These are phyloP conservation scores for Sarocladium oryzae DNA, from an alignment of 2,329 filamentous ascomycete genomes.

Conservation along the genomic window DNA sequence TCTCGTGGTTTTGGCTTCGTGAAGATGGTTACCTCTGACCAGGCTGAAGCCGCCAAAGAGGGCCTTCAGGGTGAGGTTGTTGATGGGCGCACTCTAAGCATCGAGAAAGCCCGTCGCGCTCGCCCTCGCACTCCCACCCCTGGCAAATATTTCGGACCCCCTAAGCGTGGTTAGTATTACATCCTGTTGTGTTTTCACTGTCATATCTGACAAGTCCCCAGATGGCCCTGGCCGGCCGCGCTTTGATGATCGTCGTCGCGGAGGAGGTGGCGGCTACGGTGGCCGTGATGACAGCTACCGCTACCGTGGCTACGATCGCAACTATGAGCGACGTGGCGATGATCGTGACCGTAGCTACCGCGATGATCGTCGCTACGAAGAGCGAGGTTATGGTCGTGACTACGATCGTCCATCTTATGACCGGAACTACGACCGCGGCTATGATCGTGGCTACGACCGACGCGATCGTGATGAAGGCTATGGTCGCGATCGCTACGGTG, in stretches of 20 bases:
- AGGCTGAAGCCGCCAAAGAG: conserved; percentile 95
- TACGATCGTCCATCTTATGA: conserved; percentile 8
- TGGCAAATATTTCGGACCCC: conserved; percentile 97
- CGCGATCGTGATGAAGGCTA: conserved; percentile 36
- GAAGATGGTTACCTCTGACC: conserved; percentile 93
- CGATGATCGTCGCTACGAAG: conserved; percentile 40
- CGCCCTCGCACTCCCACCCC: conserved; percentile 93
- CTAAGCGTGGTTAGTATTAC: conserved; percentile 76
- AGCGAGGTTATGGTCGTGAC: conserved; percentile 40
- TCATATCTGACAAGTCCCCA: too few species aligned
- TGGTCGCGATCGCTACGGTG: conserved; percentile 32
- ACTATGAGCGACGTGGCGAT: conserved; percentile 23
- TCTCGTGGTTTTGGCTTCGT: conserved; percentile 98
- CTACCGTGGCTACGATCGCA: conserved; percentile 38
- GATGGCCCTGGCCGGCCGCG: conserved; percentile 16
- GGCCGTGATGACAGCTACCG: conserved; percentile 53
- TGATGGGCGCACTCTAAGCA: conserved; percentile 92
- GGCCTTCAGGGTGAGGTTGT: conserved; percentile 91
- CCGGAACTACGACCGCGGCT: conserved; percentile 30
- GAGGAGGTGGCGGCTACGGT: conserved; percentile 40
- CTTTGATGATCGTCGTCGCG: conserved; percentile 58
- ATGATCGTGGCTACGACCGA: conserved; percentile 51
- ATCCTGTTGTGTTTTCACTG: too few species aligned
- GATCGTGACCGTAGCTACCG: conserved; percentile 46
- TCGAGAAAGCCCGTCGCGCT: conserved; percentile 95